phyloP scores from a whole-genome alignment of 805 yeast genomes.

The Candida piceae region DNA sequence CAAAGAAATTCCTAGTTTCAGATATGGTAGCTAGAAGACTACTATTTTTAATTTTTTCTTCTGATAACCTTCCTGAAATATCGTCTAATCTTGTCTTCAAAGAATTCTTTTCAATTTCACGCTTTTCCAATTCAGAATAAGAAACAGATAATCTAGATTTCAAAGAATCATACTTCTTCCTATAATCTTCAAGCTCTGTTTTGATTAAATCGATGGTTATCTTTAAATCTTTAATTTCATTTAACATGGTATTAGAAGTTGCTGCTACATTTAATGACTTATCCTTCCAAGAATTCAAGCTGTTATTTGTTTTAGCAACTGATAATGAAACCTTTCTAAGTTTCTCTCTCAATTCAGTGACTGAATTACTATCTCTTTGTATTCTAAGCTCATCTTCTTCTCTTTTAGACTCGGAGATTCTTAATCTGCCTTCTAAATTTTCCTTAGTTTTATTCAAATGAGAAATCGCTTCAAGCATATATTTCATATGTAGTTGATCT shows the following conservation, averaged over 20 bases:
- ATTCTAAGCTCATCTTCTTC: conserved; percentile 5
- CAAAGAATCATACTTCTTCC: conserved; percentile 11
- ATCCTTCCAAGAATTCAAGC: conserved; percentile 4
- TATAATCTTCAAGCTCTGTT: conserved; percentile 8
- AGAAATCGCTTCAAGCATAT: conserved; percentile 15
- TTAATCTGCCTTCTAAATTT: conserved; percentile 6
- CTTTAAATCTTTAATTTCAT: conserved; percentile 11
- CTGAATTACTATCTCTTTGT: conserved; percentile 3
- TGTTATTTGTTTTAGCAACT: conserved; percentile 2
- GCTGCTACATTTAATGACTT: conserved; percentile 2
- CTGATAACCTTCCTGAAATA: conserved; percentile 41
- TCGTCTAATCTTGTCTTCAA: conserved; percentile 36
- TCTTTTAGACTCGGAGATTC: conserved; percentile 4
- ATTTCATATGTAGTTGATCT: conserved; percentile 13
- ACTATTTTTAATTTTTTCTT: conserved; percentile 36
- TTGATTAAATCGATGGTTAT: conserved; percentile 2
- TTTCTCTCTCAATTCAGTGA: conserved; percentile 8
- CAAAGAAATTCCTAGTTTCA: conserved; percentile 5
- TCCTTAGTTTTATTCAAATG: conserved; percentile 10
- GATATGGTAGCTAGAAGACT: conserved; percentile 23
- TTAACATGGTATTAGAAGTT: conserved; percentile 1
- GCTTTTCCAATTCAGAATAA: conserved; percentile 7
- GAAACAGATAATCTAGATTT: conserved; percentile 10
- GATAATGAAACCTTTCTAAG: conserved; percentile 4
- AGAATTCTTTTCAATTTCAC: conserved; percentile 24